Evolutionary conservation across 2,329 filamentous ascomycete species (phyloP).

Genomic region (Piedraia hortae): DNA sequence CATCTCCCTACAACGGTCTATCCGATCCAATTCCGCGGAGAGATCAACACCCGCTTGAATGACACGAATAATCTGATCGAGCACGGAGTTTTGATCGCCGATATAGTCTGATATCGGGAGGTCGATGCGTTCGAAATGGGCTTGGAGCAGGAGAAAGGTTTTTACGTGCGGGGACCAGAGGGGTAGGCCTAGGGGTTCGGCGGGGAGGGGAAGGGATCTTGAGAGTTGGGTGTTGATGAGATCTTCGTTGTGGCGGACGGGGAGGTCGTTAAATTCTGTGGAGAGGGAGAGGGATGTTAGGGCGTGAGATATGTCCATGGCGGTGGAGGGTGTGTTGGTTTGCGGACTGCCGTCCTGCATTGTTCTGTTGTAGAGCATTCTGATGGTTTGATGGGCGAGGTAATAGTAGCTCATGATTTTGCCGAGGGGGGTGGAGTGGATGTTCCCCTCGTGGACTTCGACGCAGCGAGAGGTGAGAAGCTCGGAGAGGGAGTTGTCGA

Average conservation of each 20-base stretch:
- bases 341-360: too few species aligned
- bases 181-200: conserved; percentile 38
- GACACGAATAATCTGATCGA: conserved; percentile 92
- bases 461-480: conserved; percentile 67
- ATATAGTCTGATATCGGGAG: conserved; percentile 94
- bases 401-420: conserved; percentile 99
- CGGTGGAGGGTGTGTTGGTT: too few species aligned
- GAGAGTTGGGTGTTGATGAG: conserved; percentile 83
- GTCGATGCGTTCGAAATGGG: conserved; percentile 77
- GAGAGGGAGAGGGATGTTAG: conserved; percentile 82
- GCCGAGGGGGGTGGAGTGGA: conserved; percentile 70
- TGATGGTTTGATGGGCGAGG: conserved; percentile 73
- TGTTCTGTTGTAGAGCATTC: conserved; percentile 35
- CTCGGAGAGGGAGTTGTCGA: conserved; percentile 60
- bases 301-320: conserved; percentile 45
- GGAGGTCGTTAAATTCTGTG: conserved; percentile 89
- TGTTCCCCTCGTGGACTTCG: conserved; percentile 59
- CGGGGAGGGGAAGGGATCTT: conserved; percentile 45
- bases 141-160: conserved; percentile 75
- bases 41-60: conserved; percentile 88
- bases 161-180: conserved; percentile 99
- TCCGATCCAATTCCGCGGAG: conserved; percentile 61
- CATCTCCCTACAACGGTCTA: conserved; percentile 54
- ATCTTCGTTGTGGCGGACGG: conserved; percentile 93
- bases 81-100: conserved; percentile 62